Percentiles rank a stretch among this genome's conserved stretches.
phyloP scores from a whole-genome alignment of 2,329 filamentous ascomycete species.

The Neonectria neomacrospora region DNA sequence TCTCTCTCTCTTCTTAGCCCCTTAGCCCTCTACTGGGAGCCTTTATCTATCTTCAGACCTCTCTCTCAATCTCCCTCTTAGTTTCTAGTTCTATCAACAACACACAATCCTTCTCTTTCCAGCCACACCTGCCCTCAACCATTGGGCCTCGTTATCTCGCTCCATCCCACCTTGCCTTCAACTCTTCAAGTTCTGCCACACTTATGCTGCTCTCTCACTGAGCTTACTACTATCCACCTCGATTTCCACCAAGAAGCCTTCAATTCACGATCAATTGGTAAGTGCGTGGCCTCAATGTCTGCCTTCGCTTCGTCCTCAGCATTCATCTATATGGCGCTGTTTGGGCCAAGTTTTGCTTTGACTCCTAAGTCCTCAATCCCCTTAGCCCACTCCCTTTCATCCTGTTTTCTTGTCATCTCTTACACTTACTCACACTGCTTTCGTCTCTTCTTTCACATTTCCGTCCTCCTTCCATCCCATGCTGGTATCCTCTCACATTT shows the following conservation, averaged over 20 bases:
- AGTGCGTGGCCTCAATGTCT: background rate
- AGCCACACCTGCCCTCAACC: no score
- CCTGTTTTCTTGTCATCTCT: background rate
- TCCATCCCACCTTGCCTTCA: background rate
- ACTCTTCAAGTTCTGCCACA: background rate
- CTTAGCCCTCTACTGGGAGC: background rate
- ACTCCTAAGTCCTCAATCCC: background rate
- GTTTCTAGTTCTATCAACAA: background rate
- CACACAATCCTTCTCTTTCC: no score
- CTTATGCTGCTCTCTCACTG: background rate
- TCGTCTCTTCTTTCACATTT: background rate
- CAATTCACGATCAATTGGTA: background rate
- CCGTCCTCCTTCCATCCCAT: background rate
- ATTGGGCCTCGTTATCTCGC: background rate
- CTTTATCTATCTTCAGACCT: background rate
- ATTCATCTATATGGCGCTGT: background rate
- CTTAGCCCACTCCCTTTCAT: background rate
- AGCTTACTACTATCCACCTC: no score
- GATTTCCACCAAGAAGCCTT: background rate
- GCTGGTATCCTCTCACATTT: no score
- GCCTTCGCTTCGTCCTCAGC: background rate
- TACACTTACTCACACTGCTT: background rate
- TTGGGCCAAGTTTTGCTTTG: background rate
- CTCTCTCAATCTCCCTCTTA: background rate
- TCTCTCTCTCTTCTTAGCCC: no score